phyloP scores from a whole-genome alignment of 495 filamentous ascomycete genomes.

The Penicillium argentinense region DNA sequence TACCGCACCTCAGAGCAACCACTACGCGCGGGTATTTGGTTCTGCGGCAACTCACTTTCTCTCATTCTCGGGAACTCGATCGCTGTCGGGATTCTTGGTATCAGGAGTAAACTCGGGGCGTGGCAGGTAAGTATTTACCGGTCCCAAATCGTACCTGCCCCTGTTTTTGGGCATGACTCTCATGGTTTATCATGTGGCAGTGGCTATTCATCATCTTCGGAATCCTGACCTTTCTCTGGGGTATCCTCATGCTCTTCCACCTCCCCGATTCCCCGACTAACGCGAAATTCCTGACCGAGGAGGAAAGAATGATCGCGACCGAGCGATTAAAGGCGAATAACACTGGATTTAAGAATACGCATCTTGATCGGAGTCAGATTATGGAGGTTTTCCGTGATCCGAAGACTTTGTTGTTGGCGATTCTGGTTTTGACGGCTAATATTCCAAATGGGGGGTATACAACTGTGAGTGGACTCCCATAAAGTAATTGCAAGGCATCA shows the following conservation, averaged over 20 bases:
- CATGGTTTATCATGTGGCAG: neutral
- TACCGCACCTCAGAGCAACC: slow-evolving; percentile 52
- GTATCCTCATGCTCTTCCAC: slow-evolving; percentile 36
- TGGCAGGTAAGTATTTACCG: slow-evolving; percentile 32
- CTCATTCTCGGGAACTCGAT: slow-evolving; percentile 24
- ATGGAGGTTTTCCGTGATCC: slow-evolving; percentile 43
- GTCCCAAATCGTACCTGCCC: too few species aligned
- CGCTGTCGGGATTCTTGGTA: slow-evolving; percentile 25
- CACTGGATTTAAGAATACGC: slow-evolving; percentile 55
- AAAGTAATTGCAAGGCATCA: neutral
- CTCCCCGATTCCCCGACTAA: slow-evolving; percentile 49
- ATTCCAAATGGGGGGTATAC: slow-evolving; percentile 36
- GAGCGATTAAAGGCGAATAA: slow-evolving; percentile 53
- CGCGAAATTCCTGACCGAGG: slow-evolving; percentile 41
- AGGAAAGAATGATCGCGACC: slow-evolving; percentile 46
- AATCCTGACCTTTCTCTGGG: slow-evolving; percentile 34
- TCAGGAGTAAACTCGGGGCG: slow-evolving; percentile 9
- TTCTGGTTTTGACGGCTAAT: slow-evolving; percentile 17
- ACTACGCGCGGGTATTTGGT: slow-evolving; percentile 53
- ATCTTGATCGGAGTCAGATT: slow-evolving; percentile 50
- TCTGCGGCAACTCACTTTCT: slow-evolving; percentile 26
- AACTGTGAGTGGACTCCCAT: slow-evolving; percentile 17
- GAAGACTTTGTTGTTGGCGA: slow-evolving; percentile 32
- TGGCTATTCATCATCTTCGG: slow-evolving; percentile 30
- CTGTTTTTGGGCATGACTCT: too few species aligned